A percentile compares a stretch with the other conserved stretches of the same genome.
phyloP scores from a whole-genome alignment of 305 asterid genomes.

The Fraxinus nigra region DNA sequence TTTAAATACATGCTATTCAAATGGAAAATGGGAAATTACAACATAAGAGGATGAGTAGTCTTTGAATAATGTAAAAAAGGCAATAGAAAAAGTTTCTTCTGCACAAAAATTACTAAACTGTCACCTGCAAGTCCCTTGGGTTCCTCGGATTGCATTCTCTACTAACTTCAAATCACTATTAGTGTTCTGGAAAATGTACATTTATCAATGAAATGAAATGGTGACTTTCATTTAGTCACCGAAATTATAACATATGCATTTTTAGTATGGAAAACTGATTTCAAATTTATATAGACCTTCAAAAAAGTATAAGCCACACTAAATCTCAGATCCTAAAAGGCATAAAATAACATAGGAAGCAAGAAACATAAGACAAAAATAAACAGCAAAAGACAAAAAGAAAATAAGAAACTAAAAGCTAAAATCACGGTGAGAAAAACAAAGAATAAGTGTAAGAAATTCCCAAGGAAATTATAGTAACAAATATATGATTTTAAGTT shows the following conservation, averaged over 20 bases:
- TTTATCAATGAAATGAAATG: neutral
- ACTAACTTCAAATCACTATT: conserved; percentile 6
- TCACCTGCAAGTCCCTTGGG: conserved; percentile 4
- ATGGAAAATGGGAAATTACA: conserved; percentile 5
- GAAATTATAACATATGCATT: neutral
- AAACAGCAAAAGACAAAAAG: neutral
- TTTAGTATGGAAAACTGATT: neutral
- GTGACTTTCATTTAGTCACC: neutral
- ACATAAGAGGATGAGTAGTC: neutral
- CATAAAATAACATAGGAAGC: neutral
- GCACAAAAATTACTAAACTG: neutral
- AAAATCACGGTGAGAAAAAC: neutral
- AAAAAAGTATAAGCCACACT: neutral
- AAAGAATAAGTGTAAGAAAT: neutral
- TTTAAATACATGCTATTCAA: neutral
- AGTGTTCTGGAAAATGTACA: neutral
- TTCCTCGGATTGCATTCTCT: conserved; percentile 13
- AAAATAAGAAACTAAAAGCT: neutral
- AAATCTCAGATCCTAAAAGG: neutral
- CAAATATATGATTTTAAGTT: conserved; percentile 7
- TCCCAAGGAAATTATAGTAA: neutral
- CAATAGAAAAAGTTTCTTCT: neutral
- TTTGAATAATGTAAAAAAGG: neutral
- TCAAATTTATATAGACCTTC: neutral
- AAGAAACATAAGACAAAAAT: neutral